These are phyloP conservation scores for Alternaria sp. DNA, from an alignment of 2,329 filamentous ascomycete species.

Conservation along the genomic window DNA sequence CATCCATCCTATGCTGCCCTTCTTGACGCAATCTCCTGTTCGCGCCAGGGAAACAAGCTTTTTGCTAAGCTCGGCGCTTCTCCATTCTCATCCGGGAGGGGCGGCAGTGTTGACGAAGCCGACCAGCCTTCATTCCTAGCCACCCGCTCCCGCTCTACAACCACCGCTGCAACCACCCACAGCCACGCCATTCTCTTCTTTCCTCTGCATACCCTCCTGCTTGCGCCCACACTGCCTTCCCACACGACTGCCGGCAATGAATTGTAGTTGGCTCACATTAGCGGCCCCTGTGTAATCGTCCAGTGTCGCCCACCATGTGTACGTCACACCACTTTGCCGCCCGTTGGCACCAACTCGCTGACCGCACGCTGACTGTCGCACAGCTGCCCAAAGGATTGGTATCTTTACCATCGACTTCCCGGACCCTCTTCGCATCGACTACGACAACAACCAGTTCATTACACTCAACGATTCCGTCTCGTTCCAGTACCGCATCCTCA, in stretches of 20 bases:
- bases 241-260: conserved; percentile 24
- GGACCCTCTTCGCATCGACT: conserved; percentile 40
- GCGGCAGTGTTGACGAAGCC: conserved; percentile 10
- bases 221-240: background rate
- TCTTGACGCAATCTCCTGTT: conserved; percentile 11
- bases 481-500: conserved; percentile 51
- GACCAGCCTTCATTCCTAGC: conserved; percentile 31
- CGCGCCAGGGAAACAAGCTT: conserved; percentile 33
- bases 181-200: background rate
- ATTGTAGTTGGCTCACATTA: conserved; percentile 15
- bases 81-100: conserved; percentile 8
- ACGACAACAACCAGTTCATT: conserved; percentile 43
- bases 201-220: background rate
- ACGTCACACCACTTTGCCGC: conserved; percentile 38
- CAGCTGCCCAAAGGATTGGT: conserved; percentile 47
- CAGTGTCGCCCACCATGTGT: conserved; percentile 49
- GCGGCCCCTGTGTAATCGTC: conserved; percentile 25
- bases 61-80: conserved; percentile 32
- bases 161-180: conserved; percentile 1
- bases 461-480: conserved; percentile 43
- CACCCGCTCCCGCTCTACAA: conserved; percentile 9
- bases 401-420: conserved; percentile 51
- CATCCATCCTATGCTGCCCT: background rate
- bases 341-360: background rate
- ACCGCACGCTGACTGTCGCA: conserved; percentile 15